Base-by-base conservation (phyloP, 2,329 filamentous ascomycete species). In the Zalaria sp. region DNA sequence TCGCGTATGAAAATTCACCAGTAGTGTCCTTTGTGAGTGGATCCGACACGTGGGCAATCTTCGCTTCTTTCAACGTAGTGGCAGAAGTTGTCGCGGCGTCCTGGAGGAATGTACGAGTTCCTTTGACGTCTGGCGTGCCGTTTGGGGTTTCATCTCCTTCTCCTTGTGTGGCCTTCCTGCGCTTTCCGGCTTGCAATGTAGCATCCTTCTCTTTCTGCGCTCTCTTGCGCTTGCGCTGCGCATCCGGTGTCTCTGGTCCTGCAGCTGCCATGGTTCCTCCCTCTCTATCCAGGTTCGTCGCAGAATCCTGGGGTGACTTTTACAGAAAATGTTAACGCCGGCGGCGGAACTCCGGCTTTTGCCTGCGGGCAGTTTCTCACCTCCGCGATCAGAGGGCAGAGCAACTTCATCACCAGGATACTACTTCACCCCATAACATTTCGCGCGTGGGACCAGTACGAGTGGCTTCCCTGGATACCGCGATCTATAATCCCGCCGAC, bases 141-240 rank as follows among this genome's bases (percentile, higher is more conserved):
- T 7, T 7, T 32, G 29, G 29, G 7, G 29, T 32, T 32, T 7
- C n/a, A 7, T 32, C 29, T 32, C 29, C 29, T 32, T n/a, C 29
- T 32, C 29, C n/a, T n/a, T n/a, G 7, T 37, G 34, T 46, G 41
- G 18, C 45, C 43, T 26, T 41, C 37, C 27, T 45, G 38, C 5
- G 39, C 36, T 27, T 38, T 41, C 42, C 44, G 41, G 37, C 44
- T 18, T 18, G 18, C 18, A 18, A 18, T 18, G 18, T 18, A 18
- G 7, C 29, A 7, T 32, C 41, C 37, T 46, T 44, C 26, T 47
- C 43, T 26, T 41, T 41, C 27, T 45, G 38, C 5, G 39, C 36
- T 27, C 41, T 41, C 42, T 46, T 46, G 37, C 44, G 43, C 36
- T 44, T 46, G 25, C 40, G 35, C 37, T 37, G 37, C 32, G 36